Evolutionary conservation across 495 filamentous ascomycete genomes (phyloP), one percentile per base, ranked within the genome.

Genomic region (Mytilinidion resinicola): DNA sequence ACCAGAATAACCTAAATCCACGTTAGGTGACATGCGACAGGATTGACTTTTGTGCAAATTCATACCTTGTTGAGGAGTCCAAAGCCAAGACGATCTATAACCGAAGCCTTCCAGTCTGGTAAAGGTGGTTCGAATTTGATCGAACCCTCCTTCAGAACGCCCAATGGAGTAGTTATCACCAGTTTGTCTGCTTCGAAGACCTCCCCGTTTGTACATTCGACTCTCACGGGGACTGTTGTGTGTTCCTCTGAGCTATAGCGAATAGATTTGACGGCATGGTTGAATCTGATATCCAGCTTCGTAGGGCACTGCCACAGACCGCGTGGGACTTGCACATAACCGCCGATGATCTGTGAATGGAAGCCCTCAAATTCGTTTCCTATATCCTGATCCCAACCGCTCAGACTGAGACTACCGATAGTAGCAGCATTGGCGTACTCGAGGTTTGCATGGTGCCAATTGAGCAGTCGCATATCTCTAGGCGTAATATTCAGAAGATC

Each of bases 401-500:
- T 85, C 3, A 99, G 81, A 71, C 92, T 97, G 15, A 97, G 80
- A 53, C 87, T 84, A 56, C 85, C 81, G 53, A 95, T 85, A 67
- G 91, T 95, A 5, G 82, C 85, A 0, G 93, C 95, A 67, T 96
- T 97, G 47, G 92, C 91, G 67, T 99, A 99, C 68, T 99, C 93
- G 33, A 97, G 78, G 66, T 99, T 99, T 57, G 95, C 93, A 69
- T 96, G 85, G 73, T 99, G 95, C 93, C 93, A 99, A 67, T 97
- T 99, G 63, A 96, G 78, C 35, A 97, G 77, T 47, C 93, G 80
- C 73, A 95, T 84, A 63, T 96, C 93, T 66, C 88, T 87, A 0
- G 90, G 82, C 0, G 83, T 89, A 30, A 99, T 74, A 46, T 93
- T 85, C 17, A 96, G 79, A 55, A 97, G 79, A 41, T 80, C 80